Percentiles rank a stretch among this genome's conserved stretches.
These are phyloP conservation scores for Paramecium pentaurelia DNA, from an alignment of 73 alveolate genomes.

Conservation along the genomic window DNA sequence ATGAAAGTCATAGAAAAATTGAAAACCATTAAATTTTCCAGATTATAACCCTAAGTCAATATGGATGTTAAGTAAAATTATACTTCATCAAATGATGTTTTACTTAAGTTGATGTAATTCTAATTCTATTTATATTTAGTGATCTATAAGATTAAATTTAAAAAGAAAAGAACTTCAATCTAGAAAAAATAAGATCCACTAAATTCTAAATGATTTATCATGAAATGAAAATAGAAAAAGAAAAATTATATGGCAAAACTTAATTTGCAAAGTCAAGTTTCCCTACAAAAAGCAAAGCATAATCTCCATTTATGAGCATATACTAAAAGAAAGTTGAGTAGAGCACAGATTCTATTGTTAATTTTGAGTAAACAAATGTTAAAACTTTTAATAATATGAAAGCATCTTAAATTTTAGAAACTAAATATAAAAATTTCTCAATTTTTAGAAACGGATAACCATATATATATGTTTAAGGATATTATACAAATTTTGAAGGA, in stretches of 20 bases:
- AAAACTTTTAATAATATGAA: background rate
- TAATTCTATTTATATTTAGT: background rate
- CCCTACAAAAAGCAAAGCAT: background rate
- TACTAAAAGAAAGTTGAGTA: background rate
- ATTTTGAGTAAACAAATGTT: background rate
- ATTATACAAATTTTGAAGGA: background rate
- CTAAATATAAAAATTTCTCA: background rate
- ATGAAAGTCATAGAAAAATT: background rate
- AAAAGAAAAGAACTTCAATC: background rate
- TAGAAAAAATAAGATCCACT: background rate
- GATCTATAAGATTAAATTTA: background rate
- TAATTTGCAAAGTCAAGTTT: background rate
- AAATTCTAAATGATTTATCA: background rate
- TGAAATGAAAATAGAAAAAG: background rate
- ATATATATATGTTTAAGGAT: background rate
- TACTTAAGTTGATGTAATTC: background rate
- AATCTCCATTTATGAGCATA: background rate
- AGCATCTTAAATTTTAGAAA: background rate
- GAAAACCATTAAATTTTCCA: background rate
- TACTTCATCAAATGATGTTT: background rate
- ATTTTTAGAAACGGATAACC: background rate
- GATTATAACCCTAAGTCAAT: background rate
- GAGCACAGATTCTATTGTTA: background rate
- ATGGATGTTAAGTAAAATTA: background rate
- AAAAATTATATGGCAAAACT: background rate